Percentiles rank a stretch among this genome's conserved stretches.
Conservation (phyloP, 305 asterid species). For the Fraxinus floribunda region DNA sequence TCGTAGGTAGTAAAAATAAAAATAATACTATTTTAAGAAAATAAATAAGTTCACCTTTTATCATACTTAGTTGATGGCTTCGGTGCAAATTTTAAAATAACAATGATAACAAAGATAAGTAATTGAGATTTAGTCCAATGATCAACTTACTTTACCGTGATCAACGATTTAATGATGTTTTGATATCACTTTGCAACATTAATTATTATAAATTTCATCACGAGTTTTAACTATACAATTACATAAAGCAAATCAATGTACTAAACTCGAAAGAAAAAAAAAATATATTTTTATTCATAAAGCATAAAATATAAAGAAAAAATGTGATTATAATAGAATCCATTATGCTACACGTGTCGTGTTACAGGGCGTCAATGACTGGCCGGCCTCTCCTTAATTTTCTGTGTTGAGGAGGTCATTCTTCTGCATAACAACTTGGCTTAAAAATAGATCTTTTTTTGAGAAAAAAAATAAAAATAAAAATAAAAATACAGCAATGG, state of each 20-base stretch:
- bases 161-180: background rate
- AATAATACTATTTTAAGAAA: no score
- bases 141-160: background rate
- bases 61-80: background rate
- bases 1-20: background rate
- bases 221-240: background rate
- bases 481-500: conserved; percentile 29
- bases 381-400: conserved; percentile 22
- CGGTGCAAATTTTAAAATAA: background rate
- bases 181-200: background rate
- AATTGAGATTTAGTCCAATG: background rate
- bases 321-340: background rate
- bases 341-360: background rate
- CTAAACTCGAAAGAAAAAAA: background rate
- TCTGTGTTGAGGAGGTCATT: conserved; percentile 27
- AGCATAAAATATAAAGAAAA: background rate
- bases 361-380: background rate
- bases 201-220: background rate
- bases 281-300: no score
- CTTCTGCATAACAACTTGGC: conserved; percentile 20
- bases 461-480: no score
- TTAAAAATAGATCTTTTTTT: background rate
- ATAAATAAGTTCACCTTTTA: background rate
- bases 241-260: background rate
- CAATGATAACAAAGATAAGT: background rate